These are phyloP conservation scores for Wallemia ichthyophaga DNA, from an alignment of 1,284 basidiomycete genomes.

Conservation along the genomic window DNA sequence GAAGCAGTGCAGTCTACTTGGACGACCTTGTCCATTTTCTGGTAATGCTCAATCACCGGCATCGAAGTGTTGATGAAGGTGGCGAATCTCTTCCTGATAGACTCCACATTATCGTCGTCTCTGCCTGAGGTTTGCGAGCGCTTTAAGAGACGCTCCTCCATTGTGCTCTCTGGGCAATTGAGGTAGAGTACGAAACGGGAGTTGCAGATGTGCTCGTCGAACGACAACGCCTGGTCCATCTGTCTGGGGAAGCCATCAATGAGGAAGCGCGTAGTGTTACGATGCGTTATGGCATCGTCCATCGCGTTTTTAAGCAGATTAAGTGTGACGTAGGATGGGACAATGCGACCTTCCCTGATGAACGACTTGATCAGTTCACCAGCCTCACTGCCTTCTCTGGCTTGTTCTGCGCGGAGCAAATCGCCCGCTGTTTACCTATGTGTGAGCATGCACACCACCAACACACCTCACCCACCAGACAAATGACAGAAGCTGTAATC, in stretches of 20 bases:
- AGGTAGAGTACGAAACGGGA: constrained; percentile 63
- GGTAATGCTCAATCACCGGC: constrained; percentile 80
- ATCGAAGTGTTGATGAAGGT: constrained; percentile 80
- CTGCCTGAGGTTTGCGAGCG: constrained; percentile 79
- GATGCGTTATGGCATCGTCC: constrained; percentile 41
- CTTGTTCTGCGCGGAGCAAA: constrained; percentile 76
- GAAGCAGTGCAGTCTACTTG: constrained; percentile 49
- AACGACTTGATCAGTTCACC: constrained; percentile 62
- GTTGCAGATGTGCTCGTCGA: constrained; percentile 63
- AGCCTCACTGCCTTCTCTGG: constrained; percentile 52
- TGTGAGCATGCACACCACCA: neutral
- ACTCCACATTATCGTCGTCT: constrained; percentile 84
- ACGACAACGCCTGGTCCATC: constrained; percentile 89
- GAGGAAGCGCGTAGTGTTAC: constrained; percentile 48
- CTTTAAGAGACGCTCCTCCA: constrained; percentile 58
- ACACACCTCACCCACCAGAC: constrained; percentile 29
- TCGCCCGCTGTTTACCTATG: constrained; percentile 44
- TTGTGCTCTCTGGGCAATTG: constrained; percentile 61
- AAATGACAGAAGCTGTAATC: constrained; percentile 80
- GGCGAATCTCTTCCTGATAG: constrained; percentile 78
- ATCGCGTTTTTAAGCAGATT: constrained; percentile 88
- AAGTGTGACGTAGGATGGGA: constrained; percentile 89
- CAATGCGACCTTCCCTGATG: constrained; percentile 80
- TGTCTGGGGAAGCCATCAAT: constrained; percentile 95
- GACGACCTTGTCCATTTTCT: constrained; percentile 36